Evolutionary conservation across 257 asterid species (phyloP).

Genomic region (Fraxinus quadrangulata): DNA sequence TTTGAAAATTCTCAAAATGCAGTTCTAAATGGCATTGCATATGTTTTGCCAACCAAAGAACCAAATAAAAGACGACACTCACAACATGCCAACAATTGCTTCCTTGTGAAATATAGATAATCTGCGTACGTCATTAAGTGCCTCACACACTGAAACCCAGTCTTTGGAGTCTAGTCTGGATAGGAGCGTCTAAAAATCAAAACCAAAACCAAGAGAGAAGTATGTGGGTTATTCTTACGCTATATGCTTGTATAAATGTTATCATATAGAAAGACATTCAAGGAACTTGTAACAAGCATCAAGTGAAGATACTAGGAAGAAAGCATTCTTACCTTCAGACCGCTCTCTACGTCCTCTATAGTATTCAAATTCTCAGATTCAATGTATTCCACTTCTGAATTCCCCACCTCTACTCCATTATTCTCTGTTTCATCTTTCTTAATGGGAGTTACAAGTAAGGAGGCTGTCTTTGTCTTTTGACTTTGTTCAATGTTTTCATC

Average conservation of each 20-base stretch:
- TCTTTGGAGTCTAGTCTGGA: slow-evolving; percentile 77
- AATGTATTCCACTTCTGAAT: slow-evolving; percentile 74
- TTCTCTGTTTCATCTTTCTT: slow-evolving; percentile 40
- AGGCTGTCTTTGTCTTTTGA: slow-evolving; percentile 35
- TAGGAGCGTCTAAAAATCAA: slow-evolving; percentile 56
- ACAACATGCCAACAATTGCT: slow-evolving; percentile 63
- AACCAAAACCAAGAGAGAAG: slow-evolving; percentile 14
- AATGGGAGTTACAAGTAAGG: slow-evolving; percentile 35
- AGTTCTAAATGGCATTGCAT: slow-evolving; percentile 19
- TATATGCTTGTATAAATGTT: neutral
- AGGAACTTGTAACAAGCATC: slow-evolving; percentile 1
- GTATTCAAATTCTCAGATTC: slow-evolving; percentile 77
- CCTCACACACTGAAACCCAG: slow-evolving; percentile 81
- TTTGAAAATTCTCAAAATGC: slow-evolving; percentile 18
- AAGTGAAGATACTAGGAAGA: slow-evolving; percentile 7
- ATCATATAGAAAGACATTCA: slow-evolving; percentile 1
- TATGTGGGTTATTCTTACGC: neutral
- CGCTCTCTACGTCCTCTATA: slow-evolving; percentile 59
- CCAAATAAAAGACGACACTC: slow-evolving; percentile 39
- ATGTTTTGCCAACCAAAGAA: slow-evolving; percentile 15
- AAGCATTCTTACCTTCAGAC: slow-evolving; percentile 54
- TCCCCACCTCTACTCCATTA: slow-evolving; percentile 44
- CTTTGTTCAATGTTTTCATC: slow-evolving; percentile 42
- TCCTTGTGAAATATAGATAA: slow-evolving; percentile 79
- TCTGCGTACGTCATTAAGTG: slow-evolving; percentile 78